Percentiles rank a stretch among this genome's conserved stretches.
Evolutionary conservation across 352 stramenopile genomes (phyloP).

Genomic region (Phytopythium helicoides): DNA sequence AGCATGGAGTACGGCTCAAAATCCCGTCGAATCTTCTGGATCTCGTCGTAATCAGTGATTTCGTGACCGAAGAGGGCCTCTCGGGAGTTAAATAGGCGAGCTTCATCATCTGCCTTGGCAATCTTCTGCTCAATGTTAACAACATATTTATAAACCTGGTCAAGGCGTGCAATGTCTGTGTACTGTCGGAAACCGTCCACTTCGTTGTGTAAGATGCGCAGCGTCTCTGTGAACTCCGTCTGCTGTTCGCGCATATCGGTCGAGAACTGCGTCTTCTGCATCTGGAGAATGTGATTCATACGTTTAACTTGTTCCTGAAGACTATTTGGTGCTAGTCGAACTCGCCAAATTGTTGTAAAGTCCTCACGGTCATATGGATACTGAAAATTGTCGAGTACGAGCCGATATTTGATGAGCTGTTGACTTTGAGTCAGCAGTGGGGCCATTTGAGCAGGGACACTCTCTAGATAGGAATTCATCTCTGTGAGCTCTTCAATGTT

Average conservation of each 20-base stretch:
- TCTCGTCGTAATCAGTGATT: constrained; percentile 90
- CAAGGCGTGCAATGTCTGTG: constrained; percentile 79
- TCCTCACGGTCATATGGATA: constrained; percentile 87
- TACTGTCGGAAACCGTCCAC: constrained; percentile 86
- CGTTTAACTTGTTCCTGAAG: constrained; percentile 87
- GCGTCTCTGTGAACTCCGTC: constrained; percentile 83
- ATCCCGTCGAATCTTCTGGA: constrained; percentile 87
- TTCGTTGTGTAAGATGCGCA: constrained; percentile 86
- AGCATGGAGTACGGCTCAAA: constrained; percentile 95
- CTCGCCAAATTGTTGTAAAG: constrained; percentile 89
- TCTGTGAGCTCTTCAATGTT: constrained; percentile 93
- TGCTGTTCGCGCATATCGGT: constrained; percentile 93
- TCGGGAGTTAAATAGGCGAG: constrained; percentile 90
- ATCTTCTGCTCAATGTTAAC: constrained; percentile 88
- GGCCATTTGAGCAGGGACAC: constrained; percentile 55
- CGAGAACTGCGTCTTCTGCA: constrained; percentile 84
- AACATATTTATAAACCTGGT: constrained; percentile 88
- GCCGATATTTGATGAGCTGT: constrained; percentile 75
- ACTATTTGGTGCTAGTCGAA: constrained; percentile 84
- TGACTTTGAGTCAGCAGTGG: constrained; percentile 71
- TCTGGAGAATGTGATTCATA: constrained; percentile 74
- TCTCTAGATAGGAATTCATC: constrained; percentile 83
- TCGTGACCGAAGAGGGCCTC: constrained; percentile 87
- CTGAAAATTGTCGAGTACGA: constrained; percentile 78
- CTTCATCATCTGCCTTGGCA: constrained; percentile 84